Conservation (phyloP, 306 rosid species). For the Malus fusca region DNA sequence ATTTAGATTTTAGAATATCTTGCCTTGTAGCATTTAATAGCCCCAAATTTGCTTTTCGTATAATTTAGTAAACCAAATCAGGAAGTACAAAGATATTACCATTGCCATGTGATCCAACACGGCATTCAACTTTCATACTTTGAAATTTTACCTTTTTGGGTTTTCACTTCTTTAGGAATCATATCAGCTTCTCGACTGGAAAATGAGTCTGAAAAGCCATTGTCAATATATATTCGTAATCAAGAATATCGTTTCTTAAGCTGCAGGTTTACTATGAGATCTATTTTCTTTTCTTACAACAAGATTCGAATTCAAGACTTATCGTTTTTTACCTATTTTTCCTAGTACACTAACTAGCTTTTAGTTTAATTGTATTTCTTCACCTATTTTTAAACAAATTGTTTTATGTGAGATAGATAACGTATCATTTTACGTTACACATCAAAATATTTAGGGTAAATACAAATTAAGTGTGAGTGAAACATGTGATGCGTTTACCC, state of each 20-base stretch:
- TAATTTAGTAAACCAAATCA: background rate
- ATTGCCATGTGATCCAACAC: slow-evolving; percentile 8
- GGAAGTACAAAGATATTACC: background rate
- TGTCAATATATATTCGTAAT: background rate
- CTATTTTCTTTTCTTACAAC: background rate
- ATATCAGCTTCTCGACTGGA: background rate
- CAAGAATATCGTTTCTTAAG: background rate
- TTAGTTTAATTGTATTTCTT: background rate
- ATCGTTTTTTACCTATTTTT: background rate
- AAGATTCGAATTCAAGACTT: background rate
- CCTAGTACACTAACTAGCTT: background rate
- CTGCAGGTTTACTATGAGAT: background rate
- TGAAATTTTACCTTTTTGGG: background rate
- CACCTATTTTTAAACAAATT: background rate
- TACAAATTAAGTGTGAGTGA: background rate
- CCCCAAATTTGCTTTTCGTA: background rate
- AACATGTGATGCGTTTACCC: background rate
- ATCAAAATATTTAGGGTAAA: background rate
- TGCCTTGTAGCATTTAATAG: background rate
- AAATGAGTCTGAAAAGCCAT: background rate
- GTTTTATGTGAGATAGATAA: background rate
- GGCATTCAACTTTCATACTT: background rate
- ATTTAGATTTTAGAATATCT: background rate
- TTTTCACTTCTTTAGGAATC: background rate
- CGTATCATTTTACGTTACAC: background rate